Conservation (phyloP, 768 basidiomycete genomes). For the Suillus alpinus region DNA sequence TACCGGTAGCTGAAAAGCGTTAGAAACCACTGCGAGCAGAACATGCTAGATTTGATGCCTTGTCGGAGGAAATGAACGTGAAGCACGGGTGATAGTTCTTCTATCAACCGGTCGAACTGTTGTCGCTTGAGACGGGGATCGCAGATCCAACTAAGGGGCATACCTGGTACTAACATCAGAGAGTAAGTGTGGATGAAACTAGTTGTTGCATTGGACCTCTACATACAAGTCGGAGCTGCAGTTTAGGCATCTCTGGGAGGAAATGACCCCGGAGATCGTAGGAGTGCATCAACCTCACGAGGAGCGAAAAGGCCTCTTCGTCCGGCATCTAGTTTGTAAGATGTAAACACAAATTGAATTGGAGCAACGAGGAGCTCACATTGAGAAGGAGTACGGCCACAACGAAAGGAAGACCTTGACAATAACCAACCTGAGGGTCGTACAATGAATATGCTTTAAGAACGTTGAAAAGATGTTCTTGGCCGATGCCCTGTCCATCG, state of each 20-base stretch:
- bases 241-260: constrained; percentile 98
- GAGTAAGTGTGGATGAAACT: not conserved
- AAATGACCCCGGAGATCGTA: constrained; percentile 97
- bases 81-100: constrained; percentile 88
- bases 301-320: constrained; percentile 95
- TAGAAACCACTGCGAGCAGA: constrained; percentile 97
- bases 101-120: constrained; percentile 91
- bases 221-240: constrained; percentile 86
- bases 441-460: constrained; percentile 97
- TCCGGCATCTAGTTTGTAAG: constrained; percentile 83
- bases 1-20: constrained; percentile 95
- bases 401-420: constrained; percentile 95
- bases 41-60: constrained; percentile 97
- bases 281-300: constrained; percentile 93
- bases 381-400: constrained; percentile 92
- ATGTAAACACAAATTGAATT: not conserved
- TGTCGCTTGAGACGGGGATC: constrained; percentile 15
- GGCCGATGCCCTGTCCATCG: constrained; percentile 91
- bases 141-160: constrained; percentile 9
- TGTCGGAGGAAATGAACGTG: constrained; percentile 92
- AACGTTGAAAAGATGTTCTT: constrained; percentile 97
- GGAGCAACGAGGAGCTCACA: constrained; percentile 42
- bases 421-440: constrained; percentile 94
- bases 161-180: constrained; percentile 57
- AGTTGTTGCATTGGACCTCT: not conserved